Evolutionary conservation across 495 filamentous ascomycete species (phyloP), one percentile per base, ranked within the genome.

Genomic region (Neurospora africana): DNA sequence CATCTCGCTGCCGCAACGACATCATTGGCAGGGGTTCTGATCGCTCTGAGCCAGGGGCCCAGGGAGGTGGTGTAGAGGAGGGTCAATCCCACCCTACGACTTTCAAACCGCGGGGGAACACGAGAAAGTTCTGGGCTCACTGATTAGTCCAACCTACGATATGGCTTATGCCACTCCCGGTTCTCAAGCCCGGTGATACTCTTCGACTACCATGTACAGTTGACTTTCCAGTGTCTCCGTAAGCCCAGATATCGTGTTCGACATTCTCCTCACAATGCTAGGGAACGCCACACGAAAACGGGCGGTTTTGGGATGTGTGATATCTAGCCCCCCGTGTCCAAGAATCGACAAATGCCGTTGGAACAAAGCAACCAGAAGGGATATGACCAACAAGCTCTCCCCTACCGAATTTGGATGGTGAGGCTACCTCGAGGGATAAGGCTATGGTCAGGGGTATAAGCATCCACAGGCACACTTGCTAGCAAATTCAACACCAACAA

Each of bases 1-100:
- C 73, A 71, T 72, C 53, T 69, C 70, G 38, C 53, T 61, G 58
- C 47, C 23, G 58, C 33, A 41, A 68, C 72, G 75, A 77, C 74
- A 74, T 78, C 77, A 78, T 75, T 72, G 75, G 69, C 77, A 77
- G 74, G 75, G 77, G 68, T 39, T 58, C 5, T 35, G 27, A 58
- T 58, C 71, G 33, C 43, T 44, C 40, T 35, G 53, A 19, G 27
- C 53, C 53, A 33, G 27, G 53, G 53, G 53, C 53, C 3, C 27
- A 65, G 23, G 53, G 53, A 38, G 37, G 37, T 38, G 9, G 30
- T 38, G 37, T 38, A 9, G 37, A 38, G 37, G 37, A 27, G 53
- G 53, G 53, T 65, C 53, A 65, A 33, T 65, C 53, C 53, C 53
- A 65, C 53, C 53, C 53, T 65, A 33, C 27, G 27, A 33, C 53